Percentiles rank a stretch among this genome's conserved stretches.
Evolutionary conservation across 2,329 filamentous ascomycete species (phyloP).

Genomic region (Pseudogymnoascus sp.): DNA sequence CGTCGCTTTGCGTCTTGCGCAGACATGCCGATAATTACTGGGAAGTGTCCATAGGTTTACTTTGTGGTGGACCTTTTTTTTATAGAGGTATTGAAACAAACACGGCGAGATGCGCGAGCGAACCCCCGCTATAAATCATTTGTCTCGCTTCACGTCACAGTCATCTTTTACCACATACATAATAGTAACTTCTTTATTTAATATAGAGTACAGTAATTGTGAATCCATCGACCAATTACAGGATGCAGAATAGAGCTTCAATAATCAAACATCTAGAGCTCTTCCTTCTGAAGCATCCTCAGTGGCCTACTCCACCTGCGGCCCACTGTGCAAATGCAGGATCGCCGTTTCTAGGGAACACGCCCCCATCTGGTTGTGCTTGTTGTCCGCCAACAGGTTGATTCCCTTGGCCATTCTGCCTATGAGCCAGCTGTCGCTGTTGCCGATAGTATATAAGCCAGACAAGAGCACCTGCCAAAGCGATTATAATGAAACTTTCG

Average conservation of each 20-base stretch:
- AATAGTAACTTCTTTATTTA: neutral
- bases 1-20: conserved; percentile 53
- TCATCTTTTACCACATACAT: neutral
- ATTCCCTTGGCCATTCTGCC: conserved; percentile 29
- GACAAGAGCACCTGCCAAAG: conserved; percentile 63
- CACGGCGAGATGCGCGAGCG: neutral
- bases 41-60: conserved; percentile 11
- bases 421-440: conserved; percentile 53
- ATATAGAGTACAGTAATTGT: neutral
- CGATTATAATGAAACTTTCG: conserved; percentile 78
- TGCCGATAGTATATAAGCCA: conserved; percentile 77
- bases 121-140: neutral
- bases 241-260: neutral
- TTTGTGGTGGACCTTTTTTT: conserved; percentile 22
- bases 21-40: conserved; percentile 32
- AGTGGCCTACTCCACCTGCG: conserved; percentile 57
- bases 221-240: neutral
- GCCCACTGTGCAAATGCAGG: conserved; percentile 59
- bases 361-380: conserved; percentile 37
- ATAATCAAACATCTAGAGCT: neutral
- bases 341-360: conserved; percentile 60
- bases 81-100: conserved; percentile 5
- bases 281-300: conserved; percentile 12
- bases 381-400: conserved; percentile 20
- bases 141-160: neutral